phyloP scores from a whole-genome alignment of 106 monocot genomes.

The Narthecium ossifragum region DNA sequence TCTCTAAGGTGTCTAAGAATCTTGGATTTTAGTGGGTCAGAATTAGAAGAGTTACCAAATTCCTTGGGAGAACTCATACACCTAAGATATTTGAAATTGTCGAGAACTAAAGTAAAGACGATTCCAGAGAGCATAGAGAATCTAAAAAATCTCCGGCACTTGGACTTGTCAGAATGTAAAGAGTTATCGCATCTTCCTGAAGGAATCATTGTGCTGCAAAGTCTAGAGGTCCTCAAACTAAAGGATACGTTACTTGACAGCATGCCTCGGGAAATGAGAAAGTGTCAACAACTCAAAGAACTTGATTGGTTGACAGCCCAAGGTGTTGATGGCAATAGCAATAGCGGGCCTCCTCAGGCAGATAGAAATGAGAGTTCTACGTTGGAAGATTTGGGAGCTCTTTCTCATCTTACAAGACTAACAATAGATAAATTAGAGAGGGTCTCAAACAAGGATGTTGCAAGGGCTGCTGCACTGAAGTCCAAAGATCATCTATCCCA shows the following conservation, averaged over 20 bases:
- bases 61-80: conserved; percentile 21
- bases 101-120: conserved; percentile 8
- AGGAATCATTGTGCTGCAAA: conserved; percentile 8
- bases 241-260: conserved; percentile 2
- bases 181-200: conserved; percentile 15
- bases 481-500: not conserved
- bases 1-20: conserved; percentile 15
- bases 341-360: too few relatives aligned
- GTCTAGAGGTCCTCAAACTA: conserved; percentile 15
- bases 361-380: conserved; percentile 8
- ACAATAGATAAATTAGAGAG: conserved; percentile 12
- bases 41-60: conserved; percentile 20
- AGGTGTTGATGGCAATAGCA: not conserved
- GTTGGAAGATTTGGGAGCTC: conserved; percentile 3
- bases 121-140: conserved; percentile 29
- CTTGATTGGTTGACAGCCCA: conserved; percentile 13
- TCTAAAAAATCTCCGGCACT: conserved; percentile 21
- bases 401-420: not conserved
- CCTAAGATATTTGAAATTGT: conserved; percentile 29
- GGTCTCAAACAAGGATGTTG: not conserved
- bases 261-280: conserved; percentile 20
- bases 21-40: conserved; percentile 17
- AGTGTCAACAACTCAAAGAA: conserved; percentile 9
- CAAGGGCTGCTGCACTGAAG: not conserved
- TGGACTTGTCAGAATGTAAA: conserved; percentile 16